Conservation (phyloP, 306 rosid genomes). For the Vigna hirtella region DNA sequence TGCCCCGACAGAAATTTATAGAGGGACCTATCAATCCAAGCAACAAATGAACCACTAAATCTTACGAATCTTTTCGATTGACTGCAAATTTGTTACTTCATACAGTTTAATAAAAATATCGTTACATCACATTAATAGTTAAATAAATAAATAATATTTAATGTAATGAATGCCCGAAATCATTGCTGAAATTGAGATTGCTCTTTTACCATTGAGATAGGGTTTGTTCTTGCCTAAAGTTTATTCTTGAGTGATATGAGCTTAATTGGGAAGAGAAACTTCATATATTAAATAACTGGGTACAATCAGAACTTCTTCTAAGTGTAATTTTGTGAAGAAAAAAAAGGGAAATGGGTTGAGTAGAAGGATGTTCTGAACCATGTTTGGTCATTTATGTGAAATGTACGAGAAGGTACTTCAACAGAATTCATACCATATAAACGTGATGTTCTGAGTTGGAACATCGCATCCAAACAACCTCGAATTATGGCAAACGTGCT, state of each 20-base stretch:
- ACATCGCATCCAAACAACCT: slow-evolving; percentile 23
- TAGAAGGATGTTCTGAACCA: neutral
- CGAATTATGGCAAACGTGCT: neutral
- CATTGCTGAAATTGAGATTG: slow-evolving; percentile 24
- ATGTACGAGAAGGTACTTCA: slow-evolving; percentile 20
- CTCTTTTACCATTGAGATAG: slow-evolving; percentile 20
- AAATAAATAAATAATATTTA: neutral
- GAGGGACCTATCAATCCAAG: slow-evolving; percentile 36
- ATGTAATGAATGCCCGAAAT: neutral
- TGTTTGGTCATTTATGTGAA: slow-evolving; percentile 35
- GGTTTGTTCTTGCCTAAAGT: slow-evolving; percentile 13
- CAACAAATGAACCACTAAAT: slow-evolving; percentile 34
- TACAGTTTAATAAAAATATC: slow-evolving; percentile 4
- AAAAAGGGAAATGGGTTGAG: neutral
- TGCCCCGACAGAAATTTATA: slow-evolving; percentile 33
- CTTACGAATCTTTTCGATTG: slow-evolving; percentile 55
- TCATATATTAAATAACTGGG: neutral
- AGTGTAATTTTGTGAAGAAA: neutral
- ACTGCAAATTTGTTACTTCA: slow-evolving; percentile 34
- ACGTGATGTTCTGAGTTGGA: neutral
- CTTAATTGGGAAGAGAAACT: neutral
- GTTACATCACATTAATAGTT: neutral
- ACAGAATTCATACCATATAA: neutral
- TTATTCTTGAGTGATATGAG: neutral
- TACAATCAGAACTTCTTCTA: neutral